phyloP scores from a whole-genome alignment of 2,329 filamentous ascomycete species.

The Penicillium hesseltinei region DNA sequence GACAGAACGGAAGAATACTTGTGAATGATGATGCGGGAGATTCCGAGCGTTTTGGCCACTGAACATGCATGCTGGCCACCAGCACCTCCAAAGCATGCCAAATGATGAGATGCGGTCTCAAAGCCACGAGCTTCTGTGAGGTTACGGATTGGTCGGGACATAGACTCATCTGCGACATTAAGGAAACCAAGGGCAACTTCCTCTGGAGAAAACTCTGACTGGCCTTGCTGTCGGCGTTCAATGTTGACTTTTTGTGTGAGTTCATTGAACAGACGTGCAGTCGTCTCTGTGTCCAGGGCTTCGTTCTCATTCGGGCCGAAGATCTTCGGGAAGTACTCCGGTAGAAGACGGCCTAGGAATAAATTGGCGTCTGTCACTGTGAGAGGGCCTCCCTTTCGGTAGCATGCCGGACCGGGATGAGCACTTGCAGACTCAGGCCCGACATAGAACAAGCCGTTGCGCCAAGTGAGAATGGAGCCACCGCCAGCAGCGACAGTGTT shows the following conservation, averaged over 20 bases:
- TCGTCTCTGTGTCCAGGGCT: conserved; percentile 73
- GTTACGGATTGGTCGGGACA: conserved; percentile 73
- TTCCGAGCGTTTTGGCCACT: conserved; percentile 80
- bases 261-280: conserved; percentile 70
- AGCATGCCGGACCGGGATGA: conserved; percentile 88
- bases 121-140: conserved; percentile 91
- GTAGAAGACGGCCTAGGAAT: conserved; percentile 78
- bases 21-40: conserved; percentile 82
- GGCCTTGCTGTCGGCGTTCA: conserved; percentile 51
- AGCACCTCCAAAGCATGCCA: conserved; percentile 89
- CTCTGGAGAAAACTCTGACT: conserved; percentile 68
- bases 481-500: conserved; percentile 93
- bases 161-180: conserved; percentile 45
- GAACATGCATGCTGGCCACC: conserved; percentile 91
- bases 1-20: conserved; percentile 88
- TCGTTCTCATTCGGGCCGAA: conserved; percentile 89
- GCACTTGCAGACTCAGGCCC: conserved; percentile 89
- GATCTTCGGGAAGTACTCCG: conserved; percentile 94
- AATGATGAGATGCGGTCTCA: conserved; percentile 83
- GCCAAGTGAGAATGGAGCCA: conserved; percentile 68
- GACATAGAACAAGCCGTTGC: conserved; percentile 86
- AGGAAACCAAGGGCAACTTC: conserved; percentile 44
- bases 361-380: conserved; percentile 93
- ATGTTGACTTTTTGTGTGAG: conserved; percentile 74
- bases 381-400: conserved; percentile 84